These are phyloP conservation scores for Daldinia concentrica DNA, from an alignment of 495 filamentous ascomycete species.

Conservation along the genomic window DNA sequence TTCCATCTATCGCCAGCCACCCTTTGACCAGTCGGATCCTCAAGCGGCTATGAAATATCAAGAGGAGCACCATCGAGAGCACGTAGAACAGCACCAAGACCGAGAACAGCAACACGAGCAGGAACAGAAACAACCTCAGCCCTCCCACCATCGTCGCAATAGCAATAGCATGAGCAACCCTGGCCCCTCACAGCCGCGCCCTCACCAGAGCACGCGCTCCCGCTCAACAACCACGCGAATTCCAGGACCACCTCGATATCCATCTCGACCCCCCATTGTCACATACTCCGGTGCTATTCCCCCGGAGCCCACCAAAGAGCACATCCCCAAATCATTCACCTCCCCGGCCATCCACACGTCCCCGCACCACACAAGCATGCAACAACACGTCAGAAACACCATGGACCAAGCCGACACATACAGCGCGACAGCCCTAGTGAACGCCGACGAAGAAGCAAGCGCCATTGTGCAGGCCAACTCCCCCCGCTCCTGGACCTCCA, in stretches of 20 bases:
- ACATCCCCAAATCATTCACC: too few relatives aligned
- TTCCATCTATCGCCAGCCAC: neutral
- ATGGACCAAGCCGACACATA: neutral
- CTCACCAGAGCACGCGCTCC: neutral
- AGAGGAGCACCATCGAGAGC: neutral
- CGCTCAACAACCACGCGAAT: neutral
- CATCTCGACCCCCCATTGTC: neutral
- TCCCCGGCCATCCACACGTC: too few relatives aligned
- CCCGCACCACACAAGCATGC: too few relatives aligned
- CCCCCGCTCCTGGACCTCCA: neutral
- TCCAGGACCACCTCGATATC: neutral
- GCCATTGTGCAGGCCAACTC: neutral
- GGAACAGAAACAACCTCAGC: neutral
- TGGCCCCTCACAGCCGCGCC: neutral
- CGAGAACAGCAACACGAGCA: neutral
- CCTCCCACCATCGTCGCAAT: neutral
- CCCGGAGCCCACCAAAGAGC: too few relatives aligned
- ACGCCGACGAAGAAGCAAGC: neutral
- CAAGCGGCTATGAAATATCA: neutral
- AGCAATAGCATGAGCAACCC: neutral
- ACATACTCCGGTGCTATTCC: too few relatives aligned
- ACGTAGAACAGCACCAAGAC: neutral
- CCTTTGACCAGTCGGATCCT: neutral
- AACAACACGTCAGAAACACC: too few relatives aligned
- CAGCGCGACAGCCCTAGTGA: neutral